Evolutionary conservation across 257 asterid genomes (phyloP).

Genomic region (Nyctanthes arbortristis): DNA sequence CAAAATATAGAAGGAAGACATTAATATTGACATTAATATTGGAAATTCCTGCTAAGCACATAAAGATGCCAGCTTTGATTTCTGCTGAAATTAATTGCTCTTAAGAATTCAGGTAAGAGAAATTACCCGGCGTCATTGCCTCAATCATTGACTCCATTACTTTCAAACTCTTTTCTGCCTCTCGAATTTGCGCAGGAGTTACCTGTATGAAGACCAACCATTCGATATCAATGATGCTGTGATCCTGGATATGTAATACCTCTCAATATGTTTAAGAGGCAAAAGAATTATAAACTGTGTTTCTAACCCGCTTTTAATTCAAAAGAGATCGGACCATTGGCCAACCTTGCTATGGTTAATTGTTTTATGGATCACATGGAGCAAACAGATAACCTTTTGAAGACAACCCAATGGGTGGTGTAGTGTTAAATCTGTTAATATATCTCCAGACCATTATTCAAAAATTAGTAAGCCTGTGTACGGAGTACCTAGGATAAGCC

Average conservation of each 20-base stretch:
- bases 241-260: conserved; percentile 13
- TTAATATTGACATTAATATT: conserved; percentile 2
- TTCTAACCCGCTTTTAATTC: background rate
- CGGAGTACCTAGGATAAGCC: too few species aligned
- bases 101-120: conserved; percentile 4
- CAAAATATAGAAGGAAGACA: background rate
- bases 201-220: conserved; percentile 52
- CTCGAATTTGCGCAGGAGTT: conserved; percentile 99
- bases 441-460: conserved; percentile 5
- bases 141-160: conserved; percentile 97
- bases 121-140: conserved; percentile 87
- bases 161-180: conserved; percentile 81
- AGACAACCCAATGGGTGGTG: background rate
- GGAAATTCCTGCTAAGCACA: background rate
- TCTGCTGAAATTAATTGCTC: background rate
- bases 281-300: conserved; percentile 15
- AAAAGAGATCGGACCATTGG: too few species aligned
- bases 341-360: background rate
- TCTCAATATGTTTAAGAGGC: conserved; percentile 10
- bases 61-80: conserved; percentile 13
- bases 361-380: conserved; percentile 9
- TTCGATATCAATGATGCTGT: conserved; percentile 18
- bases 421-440: conserved; percentile 6
- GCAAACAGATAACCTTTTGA: conserved; percentile 6
- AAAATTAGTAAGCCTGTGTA: too few species aligned